Evolutionary conservation across 1,284 basidiomycete genomes (phyloP), one percentile per base, ranked within the genome.

Genomic region (Rhizoctonia solani): DNA sequence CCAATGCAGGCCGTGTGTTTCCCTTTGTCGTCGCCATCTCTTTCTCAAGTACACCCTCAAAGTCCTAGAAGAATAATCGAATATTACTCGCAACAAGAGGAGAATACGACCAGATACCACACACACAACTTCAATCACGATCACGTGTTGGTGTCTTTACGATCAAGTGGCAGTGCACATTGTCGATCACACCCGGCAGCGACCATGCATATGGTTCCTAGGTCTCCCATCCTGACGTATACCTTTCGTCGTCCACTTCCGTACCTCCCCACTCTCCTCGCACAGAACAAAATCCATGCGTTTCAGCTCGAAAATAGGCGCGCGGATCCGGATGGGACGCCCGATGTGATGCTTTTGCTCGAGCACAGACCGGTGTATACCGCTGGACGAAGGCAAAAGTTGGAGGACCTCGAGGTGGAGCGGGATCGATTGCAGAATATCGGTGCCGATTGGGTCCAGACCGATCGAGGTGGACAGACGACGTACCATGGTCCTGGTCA

Each of bases 401-500:
- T 78, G 16, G 81, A 83, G n/a, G 82, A 85, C 47, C 78, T 88
- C 11, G 79, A 83, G 44, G 78, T 80, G 42, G 93, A 96, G 74
- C 85, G 87, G 39, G 74, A 77, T 41, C 85, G 91, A 54, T 81
- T 97, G 29, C 84, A 81, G 8, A 79, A 79, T 14, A 82, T 94
- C 25, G 94, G 95, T 16, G 95, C 96, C 0, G 93, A 96, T 74
- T 96, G 96, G 75, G 83, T 90, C 42, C 80, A 85, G 34, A 89
- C 95, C 1, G 84, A 87, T 70, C 83, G 97, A 68, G 96, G 96
- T 9, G 96, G 96, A 1, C 89, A 98, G 77, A 85, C 95, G 66
- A 99, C 97, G 1, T 99, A 94, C 77, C 97, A 99, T 76, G 97
- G 97, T 0, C 96, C 96, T 0, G 97, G 97, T 1, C 97, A 99